Percentiles rank a stretch among this genome's conserved stretches.
Conservation (phyloP, 306 rosid genomes). For the Mimosa pudica region DNA sequence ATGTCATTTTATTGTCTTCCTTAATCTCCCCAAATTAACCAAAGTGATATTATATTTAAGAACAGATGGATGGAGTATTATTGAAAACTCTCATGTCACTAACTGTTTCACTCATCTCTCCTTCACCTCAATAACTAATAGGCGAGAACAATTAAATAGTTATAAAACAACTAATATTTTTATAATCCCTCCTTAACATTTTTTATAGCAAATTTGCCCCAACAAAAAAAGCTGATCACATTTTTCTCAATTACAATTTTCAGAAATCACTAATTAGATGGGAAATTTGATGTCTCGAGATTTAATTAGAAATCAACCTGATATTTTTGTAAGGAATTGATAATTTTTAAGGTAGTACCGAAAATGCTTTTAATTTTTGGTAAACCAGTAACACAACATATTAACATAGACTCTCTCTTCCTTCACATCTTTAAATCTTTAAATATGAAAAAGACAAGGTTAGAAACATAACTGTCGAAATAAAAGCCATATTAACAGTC, state of each 20-base stretch:
- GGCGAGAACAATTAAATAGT: too few species aligned
- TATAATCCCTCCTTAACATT: neutral
- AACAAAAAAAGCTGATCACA: neutral
- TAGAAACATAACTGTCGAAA: slow-evolving; percentile 33
- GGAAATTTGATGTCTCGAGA: neutral
- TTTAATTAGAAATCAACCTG: neutral
- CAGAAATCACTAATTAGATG: neutral
- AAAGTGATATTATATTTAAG: too few species aligned
- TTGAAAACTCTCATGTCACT: too few species aligned
- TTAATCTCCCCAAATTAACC: too few species aligned
- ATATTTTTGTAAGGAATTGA: neutral
- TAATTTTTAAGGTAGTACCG: neutral
- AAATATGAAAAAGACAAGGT: slow-evolving; percentile 10
- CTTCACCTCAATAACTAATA: too few species aligned
- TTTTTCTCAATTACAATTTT: neutral
- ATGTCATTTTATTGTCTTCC: too few species aligned
- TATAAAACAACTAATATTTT: too few species aligned
- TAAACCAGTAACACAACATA: too few species aligned
- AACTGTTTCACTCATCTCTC: too few species aligned
- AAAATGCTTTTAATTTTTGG: too few species aligned
- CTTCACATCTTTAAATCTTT: neutral
- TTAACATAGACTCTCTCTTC: neutral
- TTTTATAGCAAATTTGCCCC: too few species aligned
- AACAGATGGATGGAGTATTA: too few species aligned
- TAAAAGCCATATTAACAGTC: slow-evolving; percentile 33